These are phyloP conservation scores for Lithospermum erythrorhizon DNA, from an alignment of 257 asterid genomes.

Conservation along the genomic window DNA sequence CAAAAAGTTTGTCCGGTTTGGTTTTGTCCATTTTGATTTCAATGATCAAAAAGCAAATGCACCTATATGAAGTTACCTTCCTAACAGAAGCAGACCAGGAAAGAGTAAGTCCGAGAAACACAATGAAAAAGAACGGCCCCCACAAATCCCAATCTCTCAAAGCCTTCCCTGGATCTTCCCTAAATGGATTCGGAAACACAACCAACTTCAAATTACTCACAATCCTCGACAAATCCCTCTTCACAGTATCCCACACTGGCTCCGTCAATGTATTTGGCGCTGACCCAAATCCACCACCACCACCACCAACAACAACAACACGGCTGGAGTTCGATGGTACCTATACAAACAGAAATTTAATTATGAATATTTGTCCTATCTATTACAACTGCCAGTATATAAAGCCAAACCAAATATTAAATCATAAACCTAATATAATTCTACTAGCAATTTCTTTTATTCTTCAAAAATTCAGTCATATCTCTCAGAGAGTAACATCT, in stretches of 20 bases:
- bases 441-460: too few species aligned
- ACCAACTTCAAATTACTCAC: slow-evolving; percentile 86
- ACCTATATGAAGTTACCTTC: slow-evolving; percentile 49
- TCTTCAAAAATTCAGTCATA: too few species aligned
- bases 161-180: slow-evolving; percentile 98
- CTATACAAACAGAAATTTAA: too few species aligned
- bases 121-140: slow-evolving; percentile 97
- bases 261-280: slow-evolving; percentile 70
- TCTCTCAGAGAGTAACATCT: too few species aligned
- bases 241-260: slow-evolving; percentile 91
- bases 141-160: slow-evolving; percentile 95
- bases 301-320: too few species aligned
- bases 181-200: slow-evolving; percentile 80
- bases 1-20: background rate
- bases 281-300: slow-evolving; percentile 34
- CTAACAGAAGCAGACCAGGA: slow-evolving; percentile 96
- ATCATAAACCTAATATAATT: too few species aligned
- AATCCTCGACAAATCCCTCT: slow-evolving; percentile 82
- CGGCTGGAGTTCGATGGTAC: too few species aligned
- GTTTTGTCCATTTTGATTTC: too few species aligned
- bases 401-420: too few species aligned
- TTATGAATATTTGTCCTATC: too few species aligned
- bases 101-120: slow-evolving; percentile 81
- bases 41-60: too few species aligned
- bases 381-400: too few species aligned